Evolutionary conservation across 129 eudicot genomes (phyloP), one percentile per base, ranked within the genome.

Genomic region (Oenanthe sinensis): DNA sequence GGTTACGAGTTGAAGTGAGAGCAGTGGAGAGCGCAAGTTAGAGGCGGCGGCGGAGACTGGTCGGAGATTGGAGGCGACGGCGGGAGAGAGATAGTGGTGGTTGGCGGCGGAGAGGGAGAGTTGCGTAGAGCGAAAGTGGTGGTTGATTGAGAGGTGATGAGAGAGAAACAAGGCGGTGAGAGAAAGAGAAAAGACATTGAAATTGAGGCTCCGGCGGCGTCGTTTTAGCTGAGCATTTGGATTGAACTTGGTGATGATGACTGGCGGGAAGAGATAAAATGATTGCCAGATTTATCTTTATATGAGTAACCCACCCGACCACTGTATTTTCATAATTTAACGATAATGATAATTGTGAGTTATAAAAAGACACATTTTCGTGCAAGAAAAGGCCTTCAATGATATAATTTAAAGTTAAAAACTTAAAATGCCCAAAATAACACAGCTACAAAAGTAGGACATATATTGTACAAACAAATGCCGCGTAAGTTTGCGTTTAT

Each of bases 1-100:
- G 76, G 88, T 22, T 89, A 91, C 97, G 97, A 89, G 50, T 91
- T 74, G 79, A 93, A 93, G 85, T 93, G 97, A 75, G 90, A 89
- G 82, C 96, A 93, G 68, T 89, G 85, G 82, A 93, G 97, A 47
- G 97, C 86, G 81, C 98, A 93, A 75, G 83, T 82, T 49, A 78
- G 75, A 54, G 97, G 78, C 3, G 76, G 78, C 2, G 76, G 54
- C 42, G 81, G 84, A 82, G 82, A 73, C 44, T 76, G 30, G 83
- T 78, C 78, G 70, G 97, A 83, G 84, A 79, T 87, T 74, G 82
- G 85, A 68, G 80, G 63, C 28, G 63, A 68, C 42, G 79, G 62
- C 22, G 65, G 77, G n/a, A 75, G 48, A 30, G 86, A 50, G 50
- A 87, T 83, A 9, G 87, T 75, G 60, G 72, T 74, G 60, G 72